phyloP scores from a whole-genome alignment of 257 asterid species.

The Solanum chmielewskii region DNA sequence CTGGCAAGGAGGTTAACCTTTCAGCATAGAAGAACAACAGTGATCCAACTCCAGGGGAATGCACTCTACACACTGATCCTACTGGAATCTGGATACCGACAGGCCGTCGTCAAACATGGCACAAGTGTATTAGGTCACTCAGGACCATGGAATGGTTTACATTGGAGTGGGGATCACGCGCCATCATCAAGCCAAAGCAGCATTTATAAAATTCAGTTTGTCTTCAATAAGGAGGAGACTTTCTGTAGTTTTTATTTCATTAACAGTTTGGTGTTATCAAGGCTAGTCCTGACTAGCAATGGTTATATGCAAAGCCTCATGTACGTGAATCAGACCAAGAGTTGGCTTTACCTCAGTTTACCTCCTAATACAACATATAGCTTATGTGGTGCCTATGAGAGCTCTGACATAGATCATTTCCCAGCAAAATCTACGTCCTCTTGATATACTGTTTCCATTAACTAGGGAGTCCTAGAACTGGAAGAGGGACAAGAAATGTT shows the following conservation, averaged over 20 bases:
- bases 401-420: slow-evolving; percentile 5
- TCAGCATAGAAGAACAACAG: neutral
- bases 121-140: neutral
- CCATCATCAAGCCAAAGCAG: neutral
- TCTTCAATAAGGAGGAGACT: neutral
- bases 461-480: slow-evolving; percentile 4
- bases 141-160: slow-evolving; percentile 4
- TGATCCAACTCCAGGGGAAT: neutral
- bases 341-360: slow-evolving; percentile 2
- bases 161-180: neutral
- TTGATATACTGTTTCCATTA: neutral
- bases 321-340: slow-evolving; percentile 6
- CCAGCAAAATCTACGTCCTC: neutral
- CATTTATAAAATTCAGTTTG: neutral
- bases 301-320: slow-evolving; percentile 3
- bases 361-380: slow-evolving; percentile 12
- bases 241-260: neutral
- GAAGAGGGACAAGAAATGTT: slow-evolving; percentile 19
- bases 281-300: neutral
- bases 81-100: slow-evolving; percentile 7
- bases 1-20: neutral
- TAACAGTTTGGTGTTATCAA: neutral
- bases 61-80: slow-evolving; percentile 7
- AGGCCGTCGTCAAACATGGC: neutral
- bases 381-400: slow-evolving; percentile 15